Conservation (phyloP, 2,329 filamentous ascomycete species). For the Diaporthe sp. region DNA sequence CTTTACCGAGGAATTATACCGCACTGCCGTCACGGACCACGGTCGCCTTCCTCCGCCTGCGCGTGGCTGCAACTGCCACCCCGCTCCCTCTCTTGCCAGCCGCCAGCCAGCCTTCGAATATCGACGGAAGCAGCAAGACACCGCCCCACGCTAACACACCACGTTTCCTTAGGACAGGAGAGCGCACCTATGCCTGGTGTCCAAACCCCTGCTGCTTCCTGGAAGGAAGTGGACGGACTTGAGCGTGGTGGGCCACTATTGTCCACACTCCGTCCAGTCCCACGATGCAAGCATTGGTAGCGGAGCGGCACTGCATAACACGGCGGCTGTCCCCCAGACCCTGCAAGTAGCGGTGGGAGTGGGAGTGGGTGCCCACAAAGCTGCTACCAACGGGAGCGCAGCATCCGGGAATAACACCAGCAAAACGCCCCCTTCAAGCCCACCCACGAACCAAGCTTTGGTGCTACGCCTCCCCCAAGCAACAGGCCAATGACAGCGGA, state of each 20-base stretch:
- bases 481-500: slow-evolving; percentile 25
- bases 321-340: slow-evolving; percentile 7
- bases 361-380: slow-evolving; percentile 12
- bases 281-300: slow-evolving; percentile 18
- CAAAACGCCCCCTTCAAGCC: slow-evolving; percentile 3
- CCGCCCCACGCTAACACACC: background rate
- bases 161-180: background rate
- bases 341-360: slow-evolving; percentile 28
- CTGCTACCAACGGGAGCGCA: slow-evolving; percentile 10
- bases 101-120: background rate
- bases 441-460: slow-evolving; percentile 23
- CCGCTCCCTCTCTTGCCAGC: background rate
- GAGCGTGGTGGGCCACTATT: slow-evolving; percentile 12
- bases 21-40: slow-evolving; percentile 7
- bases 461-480: slow-evolving; percentile 17
- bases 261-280: background rate
- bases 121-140: slow-evolving; percentile 10
- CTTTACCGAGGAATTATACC: slow-evolving; percentile 9
- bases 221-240: slow-evolving; percentile 3
- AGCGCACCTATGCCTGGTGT: background rate
- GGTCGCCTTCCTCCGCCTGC: background rate
- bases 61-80: background rate
- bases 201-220: background rate
- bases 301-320: slow-evolving; percentile 11
- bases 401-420: slow-evolving; percentile 33